Evolutionary conservation across 371 early-diverging fungal species (phyloP).

Genomic region (Cokeromyces recurvatus): DNA sequence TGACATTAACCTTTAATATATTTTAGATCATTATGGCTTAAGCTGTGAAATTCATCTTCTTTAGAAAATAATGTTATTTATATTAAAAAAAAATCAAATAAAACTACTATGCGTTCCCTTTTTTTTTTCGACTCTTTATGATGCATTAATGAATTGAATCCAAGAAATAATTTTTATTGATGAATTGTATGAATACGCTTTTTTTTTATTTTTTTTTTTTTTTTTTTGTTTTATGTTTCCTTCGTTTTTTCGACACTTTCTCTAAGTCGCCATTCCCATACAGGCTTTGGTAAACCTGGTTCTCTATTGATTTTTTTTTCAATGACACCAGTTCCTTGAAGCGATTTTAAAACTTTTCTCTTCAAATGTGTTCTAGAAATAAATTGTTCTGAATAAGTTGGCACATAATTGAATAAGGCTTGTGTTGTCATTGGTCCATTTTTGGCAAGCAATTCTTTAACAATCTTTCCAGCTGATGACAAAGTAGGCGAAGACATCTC

Average conservation of each 20-base stretch:
- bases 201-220: conserved; percentile 2
- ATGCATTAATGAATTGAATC: too few relatives aligned
- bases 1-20: neutral
- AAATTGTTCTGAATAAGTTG: conserved; percentile 18
- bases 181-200: neutral
- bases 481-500: conserved; percentile 1
- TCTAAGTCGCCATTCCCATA: conserved; percentile 26
- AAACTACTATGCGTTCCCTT: too few relatives aligned
- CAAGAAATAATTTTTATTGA: too few relatives aligned
- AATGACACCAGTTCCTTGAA: conserved; percentile 23
- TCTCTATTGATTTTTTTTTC: conserved; percentile 20
- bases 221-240: conserved; percentile 18
- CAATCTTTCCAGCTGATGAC: conserved; percentile 30
- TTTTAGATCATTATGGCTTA: conserved; percentile 47
- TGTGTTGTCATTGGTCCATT: conserved; percentile 41
- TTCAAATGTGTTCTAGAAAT: conserved; percentile 35
- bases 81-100: neutral
- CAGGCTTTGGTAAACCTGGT: conserved; percentile 6
- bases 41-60: conserved; percentile 14
- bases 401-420: conserved; percentile 14
- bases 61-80: neutral
- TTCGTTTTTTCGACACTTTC: neutral
- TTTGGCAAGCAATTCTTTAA: conserved; percentile 32
- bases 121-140: too few relatives aligned
- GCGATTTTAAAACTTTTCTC: conserved; percentile 20